These are phyloP conservation scores for Trichoderma sp. DNA, from an alignment of 2,329 filamentous ascomycete species.

Conservation along the genomic window DNA sequence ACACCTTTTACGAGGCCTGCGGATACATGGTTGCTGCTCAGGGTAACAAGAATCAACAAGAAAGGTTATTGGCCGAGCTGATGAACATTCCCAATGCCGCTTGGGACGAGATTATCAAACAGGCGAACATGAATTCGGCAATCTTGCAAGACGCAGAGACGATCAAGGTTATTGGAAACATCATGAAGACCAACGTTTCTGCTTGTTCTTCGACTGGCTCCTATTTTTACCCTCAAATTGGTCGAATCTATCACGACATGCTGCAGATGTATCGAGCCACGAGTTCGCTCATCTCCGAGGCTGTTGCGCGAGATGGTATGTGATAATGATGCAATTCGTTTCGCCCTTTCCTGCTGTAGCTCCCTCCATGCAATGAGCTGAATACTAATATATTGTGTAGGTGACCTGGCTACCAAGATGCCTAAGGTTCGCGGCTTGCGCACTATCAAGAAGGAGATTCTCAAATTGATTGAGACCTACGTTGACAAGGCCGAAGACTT, in stretches of 20 bases:
- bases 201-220: slow-evolving; percentile 93
- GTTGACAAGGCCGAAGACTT: slow-evolving; percentile 97
- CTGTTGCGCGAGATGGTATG: slow-evolving; percentile 77
- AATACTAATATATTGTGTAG: slow-evolving; percentile 38
- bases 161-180: slow-evolving; percentile 98
- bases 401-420: slow-evolving; percentile 93
- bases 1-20: slow-evolving; percentile 98
- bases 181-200: slow-evolving; percentile 99
- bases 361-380: neutral
- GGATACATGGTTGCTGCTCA: slow-evolving; percentile 99
- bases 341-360: neutral
- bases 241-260: slow-evolving; percentile 97
- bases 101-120: slow-evolving; percentile 91
- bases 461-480: slow-evolving; percentile 97
- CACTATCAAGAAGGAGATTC: slow-evolving; percentile 98
- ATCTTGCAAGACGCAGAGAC: slow-evolving; percentile 90
- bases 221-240: slow-evolving; percentile 98
- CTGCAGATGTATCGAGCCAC: slow-evolving; percentile 97
- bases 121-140: slow-evolving; percentile 78
- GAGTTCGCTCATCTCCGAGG: slow-evolving; percentile 93
- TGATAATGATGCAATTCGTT: slow-evolving; percentile 15
- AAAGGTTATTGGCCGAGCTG: slow-evolving; percentile 83
- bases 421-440: slow-evolving; percentile 91
- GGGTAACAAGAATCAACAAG: slow-evolving; percentile 90
- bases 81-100: slow-evolving; percentile 93